These are phyloP conservation scores for Solanum bulbocastanum DNA, from an alignment of 257 asterid genomes.

Conservation along the genomic window DNA sequence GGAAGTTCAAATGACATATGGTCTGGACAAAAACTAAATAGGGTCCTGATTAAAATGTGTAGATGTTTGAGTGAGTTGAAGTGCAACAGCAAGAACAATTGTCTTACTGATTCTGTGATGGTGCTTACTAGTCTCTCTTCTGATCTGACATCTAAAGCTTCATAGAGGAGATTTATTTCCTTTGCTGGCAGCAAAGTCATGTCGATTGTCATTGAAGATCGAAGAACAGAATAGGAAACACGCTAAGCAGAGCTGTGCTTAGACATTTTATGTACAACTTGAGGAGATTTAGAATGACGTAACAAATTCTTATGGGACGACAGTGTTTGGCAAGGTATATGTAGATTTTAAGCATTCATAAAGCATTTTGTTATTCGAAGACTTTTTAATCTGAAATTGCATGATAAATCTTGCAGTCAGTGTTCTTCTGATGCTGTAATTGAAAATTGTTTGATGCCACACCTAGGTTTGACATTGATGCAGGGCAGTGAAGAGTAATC, in stretches of 20 bases:
- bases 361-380: neutral
- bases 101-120: slow-evolving; percentile 1
- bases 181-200: neutral
- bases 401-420: neutral
- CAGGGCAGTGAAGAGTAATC: neutral
- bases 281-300: neutral
- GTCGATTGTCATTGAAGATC: neutral
- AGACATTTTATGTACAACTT: neutral
- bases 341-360: neutral
- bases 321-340: neutral
- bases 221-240: neutral
- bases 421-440: neutral
- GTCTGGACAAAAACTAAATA: neutral
- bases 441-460: neutral
- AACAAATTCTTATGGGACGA: neutral
- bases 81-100: neutral
- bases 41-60: slow-evolving; percentile 1
- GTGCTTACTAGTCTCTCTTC: neutral
- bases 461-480: neutral
- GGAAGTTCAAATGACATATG: neutral
- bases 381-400: neutral
- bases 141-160: neutral
- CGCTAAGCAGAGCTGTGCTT: neutral
- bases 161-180: neutral
- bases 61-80: slow-evolving; percentile 26